Percentiles rank a stretch among this genome's conserved stretches.
Evolutionary conservation across 768 basidiomycete species (phyloP).

Genomic region (Coprinellus aureogranulatus): DNA sequence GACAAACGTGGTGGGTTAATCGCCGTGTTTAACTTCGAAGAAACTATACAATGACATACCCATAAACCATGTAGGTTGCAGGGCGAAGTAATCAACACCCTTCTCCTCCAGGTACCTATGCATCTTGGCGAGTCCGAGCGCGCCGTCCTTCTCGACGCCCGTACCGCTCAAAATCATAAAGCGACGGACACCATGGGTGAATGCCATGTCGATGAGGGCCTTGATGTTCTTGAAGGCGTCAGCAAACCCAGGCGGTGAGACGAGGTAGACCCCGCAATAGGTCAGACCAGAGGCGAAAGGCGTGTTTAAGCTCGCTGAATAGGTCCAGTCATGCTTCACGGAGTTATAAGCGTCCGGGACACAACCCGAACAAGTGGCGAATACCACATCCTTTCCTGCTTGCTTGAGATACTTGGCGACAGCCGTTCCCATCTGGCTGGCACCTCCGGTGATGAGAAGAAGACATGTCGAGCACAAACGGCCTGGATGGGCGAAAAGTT

Average conservation of each 20-base stretch:
- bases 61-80: constrained; percentile 26
- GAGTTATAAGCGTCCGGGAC: background rate
- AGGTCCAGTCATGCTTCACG: constrained; percentile 2
- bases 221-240: constrained; percentile 1
- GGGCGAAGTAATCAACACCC: constrained; percentile 19
- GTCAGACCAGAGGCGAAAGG: background rate
- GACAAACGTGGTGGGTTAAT: background rate
- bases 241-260: background rate
- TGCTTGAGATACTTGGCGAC: constrained; percentile 17
- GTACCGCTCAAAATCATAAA: constrained; percentile 16
- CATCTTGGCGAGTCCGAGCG: background rate
- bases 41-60: constrained; percentile 13
- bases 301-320: background rate
- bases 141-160: constrained; percentile 16
- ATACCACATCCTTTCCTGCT: constrained; percentile 9
- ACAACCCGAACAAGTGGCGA: background rate
- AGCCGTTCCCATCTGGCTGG: constrained; percentile 20
- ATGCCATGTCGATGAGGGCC: background rate
- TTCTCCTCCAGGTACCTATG: constrained; percentile 8
- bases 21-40: too few relatives aligned
- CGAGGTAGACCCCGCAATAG: background rate
- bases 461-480: too few relatives aligned
- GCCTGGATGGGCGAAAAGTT: too few relatives aligned
- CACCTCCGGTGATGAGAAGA: constrained; percentile 27
- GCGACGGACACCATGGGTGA: background rate